Evolutionary conservation across 495 filamentous ascomycete genomes (phyloP), one percentile per base, ranked within the genome.

Genomic region (Trichoderma asperelloides): DNA sequence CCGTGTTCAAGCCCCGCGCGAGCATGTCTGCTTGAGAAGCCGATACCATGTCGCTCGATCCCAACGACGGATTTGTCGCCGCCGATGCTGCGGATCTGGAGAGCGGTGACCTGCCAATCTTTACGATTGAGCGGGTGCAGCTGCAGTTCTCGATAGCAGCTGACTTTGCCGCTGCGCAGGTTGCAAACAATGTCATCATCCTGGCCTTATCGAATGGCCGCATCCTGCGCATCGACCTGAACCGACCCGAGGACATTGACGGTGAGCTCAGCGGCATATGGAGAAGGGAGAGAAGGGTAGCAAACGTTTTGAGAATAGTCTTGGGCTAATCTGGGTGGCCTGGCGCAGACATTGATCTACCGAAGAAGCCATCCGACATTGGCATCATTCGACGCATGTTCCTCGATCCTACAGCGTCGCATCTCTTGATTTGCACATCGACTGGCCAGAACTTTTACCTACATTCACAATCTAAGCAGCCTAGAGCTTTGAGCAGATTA

Each of bases 381-480:
- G 95, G 95, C 68, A 81, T 96, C 28, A 98, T 98, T 72, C 89
- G 91, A 63, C 89, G 89, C 76, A 90, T 98, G 86, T 98, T 98
- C 78, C 88, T 98, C 66, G 95, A 98, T 73, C 96, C 95, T 5
- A 95, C 93, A 11, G 94, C 96, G 30, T 97, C 92, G 2, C 95
- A 98, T 78, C 78, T 98, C 21, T 86, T 98, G 67, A 90, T 98
- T 70, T 91, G 88, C 71, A 98, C 95, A 2, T 89, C 92, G 13
- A 85, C 92, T 28, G 92, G 91, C 74, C 95, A 98, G 77, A 98
- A 97, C 77, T 98, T 92, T 81, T 98, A 98, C 76, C 88, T 98
- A 13, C 95, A 98, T 75, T 93, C 92, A 33, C 95, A 98, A 74
- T 94, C 92, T 39, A 86, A 91, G 68, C 91, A 93, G 71, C 91